Evolutionary conservation across 2,329 filamentous ascomycete species (phyloP).

Genomic region (Trichophyton schoenleinii): DNA sequence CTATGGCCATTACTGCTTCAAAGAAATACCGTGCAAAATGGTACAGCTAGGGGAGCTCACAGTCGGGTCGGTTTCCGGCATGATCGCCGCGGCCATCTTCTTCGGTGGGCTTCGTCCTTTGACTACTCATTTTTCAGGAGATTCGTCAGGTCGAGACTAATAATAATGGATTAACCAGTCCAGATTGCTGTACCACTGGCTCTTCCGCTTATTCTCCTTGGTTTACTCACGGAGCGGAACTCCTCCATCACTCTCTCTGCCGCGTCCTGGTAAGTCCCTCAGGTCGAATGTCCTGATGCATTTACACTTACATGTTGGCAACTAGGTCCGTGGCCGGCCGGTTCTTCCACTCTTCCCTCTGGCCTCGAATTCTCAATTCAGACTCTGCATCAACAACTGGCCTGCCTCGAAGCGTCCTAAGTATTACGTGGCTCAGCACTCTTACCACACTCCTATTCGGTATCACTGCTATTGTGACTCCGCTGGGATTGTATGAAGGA

Average conservation of each 20-base stretch:
- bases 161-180: background rate
- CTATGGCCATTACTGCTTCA: background rate
- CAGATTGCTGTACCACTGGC: background rate
- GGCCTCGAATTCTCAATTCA: background rate
- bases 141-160: too few species aligned
- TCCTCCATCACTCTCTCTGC: background rate
- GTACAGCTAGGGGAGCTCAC: background rate
- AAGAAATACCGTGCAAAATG: background rate
- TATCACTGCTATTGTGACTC: slow-evolving; percentile 32
- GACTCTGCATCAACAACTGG: background rate
- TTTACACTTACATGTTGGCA: too few species aligned
- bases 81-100: background rate
- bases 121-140: background rate
- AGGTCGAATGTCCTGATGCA: too few species aligned
- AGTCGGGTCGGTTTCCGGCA: background rate
- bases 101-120: background rate
- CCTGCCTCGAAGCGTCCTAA: background rate
- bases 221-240: background rate
- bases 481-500: slow-evolving; percentile 34
- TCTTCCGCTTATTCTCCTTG: background rate
- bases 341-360: background rate
- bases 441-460: background rate
- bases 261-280: background rate
- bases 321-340: background rate
- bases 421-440: background rate